Evolutionary conservation across 495 filamentous ascomycete genomes (phyloP), one percentile per base, ranked within the genome.

Genomic region (Monascus purpureus): DNA sequence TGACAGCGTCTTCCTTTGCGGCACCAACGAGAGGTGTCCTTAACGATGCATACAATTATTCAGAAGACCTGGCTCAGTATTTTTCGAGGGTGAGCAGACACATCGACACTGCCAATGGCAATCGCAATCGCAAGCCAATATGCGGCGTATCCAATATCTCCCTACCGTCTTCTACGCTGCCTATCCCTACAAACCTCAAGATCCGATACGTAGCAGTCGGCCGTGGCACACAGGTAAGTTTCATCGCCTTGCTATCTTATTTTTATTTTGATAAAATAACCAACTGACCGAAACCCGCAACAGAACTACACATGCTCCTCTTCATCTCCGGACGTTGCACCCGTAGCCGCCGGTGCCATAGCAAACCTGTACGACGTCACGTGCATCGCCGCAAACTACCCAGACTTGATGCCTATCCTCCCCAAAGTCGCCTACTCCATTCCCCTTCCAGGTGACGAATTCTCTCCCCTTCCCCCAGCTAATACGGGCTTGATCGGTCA

Each of bases 241-340:
- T 24, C 9, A 12, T 8, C 6, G 1, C 29, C 13, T 31, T 41
- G 16, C 25, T 22, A 17, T 15, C 29, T n/a, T 15, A 20, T 3
- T n/a, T 18, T 14, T 17, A 14, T 6, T 17, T 12, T 25, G 11
- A 6, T 16, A 2, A 25, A 11, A 7, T 7, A 26, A 1, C 27
- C 33, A 4, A 47, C 26, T 2, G 43, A 8, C 37, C 31, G 27
- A 32, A 18, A 11, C 6, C 8, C 17, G n/a, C n/a, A n/a, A 23
- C 72, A 95, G 62, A 94, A 95, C 67, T 96, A 94, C 56, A 86
- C 83, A 36, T 95, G 88, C 64, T 62, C 69, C 22, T 49, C 65
- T 19, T 57, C 58, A 32, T 67, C 71, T 40, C 46, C 70, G 2
- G 53, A 63, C 1, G 67, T 73, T 0, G 49, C 55, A 0, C 88